A percentile compares a stretch with the other conserved stretches of the same genome.
These are phyloP conservation scores for Didymella lethalis DNA, from an alignment of 2,329 filamentous ascomycete genomes.

Conservation along the genomic window DNA sequence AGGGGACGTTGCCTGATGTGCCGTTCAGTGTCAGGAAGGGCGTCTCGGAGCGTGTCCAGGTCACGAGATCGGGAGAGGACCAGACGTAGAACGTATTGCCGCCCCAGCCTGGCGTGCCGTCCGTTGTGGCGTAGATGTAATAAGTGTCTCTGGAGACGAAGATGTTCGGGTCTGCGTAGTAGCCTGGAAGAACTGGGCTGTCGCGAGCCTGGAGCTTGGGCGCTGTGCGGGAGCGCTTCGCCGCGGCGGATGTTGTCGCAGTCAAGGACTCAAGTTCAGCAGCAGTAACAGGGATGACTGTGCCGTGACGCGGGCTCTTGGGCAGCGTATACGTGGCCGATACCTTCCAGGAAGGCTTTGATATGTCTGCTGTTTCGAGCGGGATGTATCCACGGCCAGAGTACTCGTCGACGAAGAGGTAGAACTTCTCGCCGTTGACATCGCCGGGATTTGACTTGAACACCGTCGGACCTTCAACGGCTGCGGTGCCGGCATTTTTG, in stretches of 20 bases:
- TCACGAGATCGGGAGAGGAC: conserved; percentile 37
- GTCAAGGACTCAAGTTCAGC: conserved; percentile 53
- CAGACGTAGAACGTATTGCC: conserved; percentile 41
- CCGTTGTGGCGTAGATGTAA: conserved; percentile 42
- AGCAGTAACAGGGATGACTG: conserved; percentile 61
- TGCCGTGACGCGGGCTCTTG: conserved; percentile 61
- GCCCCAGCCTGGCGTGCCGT: conserved; percentile 38
- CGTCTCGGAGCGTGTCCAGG: conserved; percentile 32
- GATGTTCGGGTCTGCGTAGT: conserved; percentile 42
- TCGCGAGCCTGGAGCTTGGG: conserved; percentile 7
- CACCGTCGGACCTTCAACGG: conserved; percentile 61
- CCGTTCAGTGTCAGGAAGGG: conserved; percentile 42
- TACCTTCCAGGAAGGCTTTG: conserved; percentile 59
- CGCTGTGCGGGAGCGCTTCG: conserved; percentile 4
- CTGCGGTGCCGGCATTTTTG: conserved; percentile 57
- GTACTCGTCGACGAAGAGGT: conserved; percentile 65
- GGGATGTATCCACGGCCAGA: conserved; percentile 62
- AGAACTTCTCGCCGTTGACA: conserved; percentile 62
- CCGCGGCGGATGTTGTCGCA: conserved; percentile 6
- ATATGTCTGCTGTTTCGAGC: conserved; percentile 60
- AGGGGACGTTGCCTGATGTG: conserved; percentile 39
- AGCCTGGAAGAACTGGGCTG: conserved; percentile 35
- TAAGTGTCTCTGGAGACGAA: conserved; percentile 36
- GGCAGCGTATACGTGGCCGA: conserved; percentile 58
- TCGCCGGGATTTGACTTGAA: conserved; percentile 62